Evolutionary conservation across 768 basidiomycete genomes (phyloP).

Genomic region (Leccinum truebloodii): DNA sequence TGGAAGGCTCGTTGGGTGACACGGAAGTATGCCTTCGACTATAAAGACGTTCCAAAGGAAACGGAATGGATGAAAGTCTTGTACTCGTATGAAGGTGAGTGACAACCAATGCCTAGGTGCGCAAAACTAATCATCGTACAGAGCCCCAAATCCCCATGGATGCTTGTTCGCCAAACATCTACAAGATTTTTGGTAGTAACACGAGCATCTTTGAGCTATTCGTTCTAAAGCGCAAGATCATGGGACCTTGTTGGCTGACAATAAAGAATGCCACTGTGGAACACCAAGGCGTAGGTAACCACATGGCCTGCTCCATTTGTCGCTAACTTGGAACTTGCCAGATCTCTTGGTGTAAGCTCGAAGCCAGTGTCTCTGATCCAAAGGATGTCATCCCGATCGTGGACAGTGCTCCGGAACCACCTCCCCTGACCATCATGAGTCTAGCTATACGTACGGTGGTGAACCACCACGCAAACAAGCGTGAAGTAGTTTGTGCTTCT

Average conservation of each 20-base stretch:
- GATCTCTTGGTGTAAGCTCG: conserved; percentile 98
- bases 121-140: conserved; percentile 10
- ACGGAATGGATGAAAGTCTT: conserved; percentile 94
- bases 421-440: conserved; percentile 90
- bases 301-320: background rate
- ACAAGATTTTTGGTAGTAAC: conserved; percentile 86
- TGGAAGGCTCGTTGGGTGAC: conserved; percentile 66
- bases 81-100: conserved; percentile 82
- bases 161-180: conserved; percentile 80
- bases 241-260: conserved; percentile 98
- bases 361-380: conserved; percentile 79
- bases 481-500: conserved; percentile 88
- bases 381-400: conserved; percentile 86
- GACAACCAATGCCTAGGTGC: background rate
- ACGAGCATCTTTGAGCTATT: conserved; percentile 92
- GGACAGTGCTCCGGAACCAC: conserved; percentile 74
- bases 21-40: conserved; percentile 89
- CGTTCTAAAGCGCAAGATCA: conserved; percentile 96
- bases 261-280: conserved; percentile 77
- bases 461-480: conserved; percentile 91
- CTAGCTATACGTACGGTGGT: conserved; percentile 87
- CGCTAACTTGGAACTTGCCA: conserved; percentile 31
- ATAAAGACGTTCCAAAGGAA: conserved; percentile 69
- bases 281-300: conserved; percentile 67
- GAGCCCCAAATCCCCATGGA: conserved; percentile 60